Evolutionary conservation across 352 stramenopile genomes (phyloP), one percentile per base, ranked within the genome.

Genomic region (Phytophthora niederhauseri): DNA sequence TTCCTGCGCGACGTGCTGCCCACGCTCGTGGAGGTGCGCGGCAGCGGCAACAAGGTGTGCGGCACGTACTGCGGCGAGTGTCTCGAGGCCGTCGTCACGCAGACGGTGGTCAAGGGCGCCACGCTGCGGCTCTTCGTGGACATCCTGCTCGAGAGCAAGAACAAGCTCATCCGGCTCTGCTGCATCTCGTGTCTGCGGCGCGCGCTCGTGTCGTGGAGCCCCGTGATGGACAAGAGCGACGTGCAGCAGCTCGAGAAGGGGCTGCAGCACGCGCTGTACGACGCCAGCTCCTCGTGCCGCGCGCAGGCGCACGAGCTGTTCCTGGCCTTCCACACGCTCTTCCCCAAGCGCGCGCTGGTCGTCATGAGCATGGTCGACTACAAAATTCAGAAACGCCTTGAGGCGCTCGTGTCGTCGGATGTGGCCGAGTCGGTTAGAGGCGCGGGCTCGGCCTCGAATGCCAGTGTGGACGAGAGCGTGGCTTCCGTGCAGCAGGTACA

Each of bases 11-110:
- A 95, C 54, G 56, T 95, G 20, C 73, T 95, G 31, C 85, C 85
- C 30, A 78, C 72, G 57, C 82, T 95, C 46, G 64, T 95, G 8
- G 88, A 95, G 51, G 88, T 95, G 63, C 83, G 88, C 26, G 88
- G 88, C 38, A 86, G 85, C 26, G 88, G 88, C 20, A 95, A 95
- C 72, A 93, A 93, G 60, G 86, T 95, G 4, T 95, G 88, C 60
- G 85, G 80, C 50, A 65, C 84, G 30, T 95, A 95, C 73, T 95
- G 88, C 67, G 73, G 77, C 51, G 86, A 94, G 63, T 93, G 86
- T 73, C 68, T 94, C 12, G 85, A 95, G 54, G 64, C 82, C 12
- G 67, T 94, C 19, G 78, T 92, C 22, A 70, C 74, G 51, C 77
- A 84, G 65, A 90, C 84, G 22, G 81, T 93, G 52, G 77, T 93